Evolutionary conservation across 2,329 filamentous ascomycete species (phyloP), one percentile per base, ranked within the genome.

Genomic region (Salinomyces thailandicus): DNA sequence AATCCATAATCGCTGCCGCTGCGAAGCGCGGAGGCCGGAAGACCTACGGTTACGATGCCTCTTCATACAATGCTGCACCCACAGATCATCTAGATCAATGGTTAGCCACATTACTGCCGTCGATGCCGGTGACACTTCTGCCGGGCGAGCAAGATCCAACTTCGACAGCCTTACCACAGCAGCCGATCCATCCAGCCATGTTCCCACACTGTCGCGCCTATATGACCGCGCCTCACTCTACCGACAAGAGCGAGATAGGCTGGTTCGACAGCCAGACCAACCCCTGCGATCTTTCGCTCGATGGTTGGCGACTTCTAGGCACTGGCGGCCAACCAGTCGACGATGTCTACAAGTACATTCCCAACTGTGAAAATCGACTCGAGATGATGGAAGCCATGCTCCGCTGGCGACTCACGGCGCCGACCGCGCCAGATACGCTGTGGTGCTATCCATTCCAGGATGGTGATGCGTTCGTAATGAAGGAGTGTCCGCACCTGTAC

Each of bases 361-460:
- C 49, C 8, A 77, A 81, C 39, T 26, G 22, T n/a, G 79, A 75
- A 22, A 76, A 85, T 28, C 67, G 87, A 14, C 55, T 96, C 17
- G 79, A 80, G 31, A 84, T 95, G 73, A 91, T 96, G 82, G 91
- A 96, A 61, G 79, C 80, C 39, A 91, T 93, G 76, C 78, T 93
- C 47, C 73, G 86, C 41, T 98, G 91, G 91, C 74, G 91, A 43
- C 84, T 85, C 55, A 78, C 78, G 47, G 91, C 91, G 4, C 91
- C 91, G 1, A 98, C 91, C 0, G 91, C 91, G 1, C 91, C 93
- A 0, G 93, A 98, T 61, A 98, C 93, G 0, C 58, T 98, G 29
- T 94, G 86, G 84, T 87, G 83, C 54, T 98, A 96, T 55, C 91
- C 91, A 0, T 98, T 94, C 62, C 87, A 96, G 61, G 83, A 91